These are phyloP conservation scores for Plectosphaerella cucumerina DNA, from an alignment of 2,329 filamentous ascomycete species.

Conservation along the genomic window DNA sequence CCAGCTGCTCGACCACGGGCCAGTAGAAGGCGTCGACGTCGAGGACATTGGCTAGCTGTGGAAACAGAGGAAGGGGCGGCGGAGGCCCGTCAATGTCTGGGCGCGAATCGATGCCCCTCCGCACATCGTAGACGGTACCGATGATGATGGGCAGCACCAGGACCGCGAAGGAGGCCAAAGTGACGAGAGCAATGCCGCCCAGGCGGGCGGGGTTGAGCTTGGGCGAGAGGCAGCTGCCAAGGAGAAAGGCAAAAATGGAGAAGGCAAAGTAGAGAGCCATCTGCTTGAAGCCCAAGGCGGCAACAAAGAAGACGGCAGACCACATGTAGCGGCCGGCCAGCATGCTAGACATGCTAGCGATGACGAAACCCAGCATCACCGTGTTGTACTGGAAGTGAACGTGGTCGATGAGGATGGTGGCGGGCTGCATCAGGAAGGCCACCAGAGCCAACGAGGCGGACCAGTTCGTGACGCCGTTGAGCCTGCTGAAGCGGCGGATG, in stretches of 20 bases:
- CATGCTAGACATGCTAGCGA: conserved; percentile 85
- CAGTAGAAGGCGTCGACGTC: conserved; percentile 67
- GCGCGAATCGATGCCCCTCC: conserved; percentile 55
- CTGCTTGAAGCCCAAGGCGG: conserved; percentile 94
- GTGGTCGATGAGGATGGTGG: conserved; percentile 87
- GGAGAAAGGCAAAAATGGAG: conserved; percentile 83
- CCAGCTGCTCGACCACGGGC: conserved; percentile 70
- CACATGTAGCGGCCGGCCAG: conserved; percentile 80
- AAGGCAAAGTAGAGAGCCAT: conserved; percentile 99
- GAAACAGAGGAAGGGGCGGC: conserved; percentile 60
- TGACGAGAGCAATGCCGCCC: conserved; percentile 70
- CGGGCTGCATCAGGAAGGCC: conserved; percentile 88
- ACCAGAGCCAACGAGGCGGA: conserved; percentile 79
- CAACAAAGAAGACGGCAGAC: conserved; percentile 91
- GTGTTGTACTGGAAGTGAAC: conserved; percentile 98
- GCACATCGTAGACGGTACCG: conserved; percentile 65
- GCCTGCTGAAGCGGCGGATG: conserved; percentile 72
- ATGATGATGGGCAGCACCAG: conserved; percentile 72
- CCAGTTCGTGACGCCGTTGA: conserved; percentile 76
- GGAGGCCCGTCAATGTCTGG: conserved; percentile 54
- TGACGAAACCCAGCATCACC: conserved; percentile 90
- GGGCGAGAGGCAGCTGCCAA: conserved; percentile 82
- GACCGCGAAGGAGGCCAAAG: conserved; percentile 66
- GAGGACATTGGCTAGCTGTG: conserved; percentile 51
- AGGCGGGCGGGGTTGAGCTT: conserved; percentile 64